Evolutionary conservation across 345 rosid species (phyloP), one percentile per base, ranked within the genome.

Genomic region (Syzygium grande): DNA sequence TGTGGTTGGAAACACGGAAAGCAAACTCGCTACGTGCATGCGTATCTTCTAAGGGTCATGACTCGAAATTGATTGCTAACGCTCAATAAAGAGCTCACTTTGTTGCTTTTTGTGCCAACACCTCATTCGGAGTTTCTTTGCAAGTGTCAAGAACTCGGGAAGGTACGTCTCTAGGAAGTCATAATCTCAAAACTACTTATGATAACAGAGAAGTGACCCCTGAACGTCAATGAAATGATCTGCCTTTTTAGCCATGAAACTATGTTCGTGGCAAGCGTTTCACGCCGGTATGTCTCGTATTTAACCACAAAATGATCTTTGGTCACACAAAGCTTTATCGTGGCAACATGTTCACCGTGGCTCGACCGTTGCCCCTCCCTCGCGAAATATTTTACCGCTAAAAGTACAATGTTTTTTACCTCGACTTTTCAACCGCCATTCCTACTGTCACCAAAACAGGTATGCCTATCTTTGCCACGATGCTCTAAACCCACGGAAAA

Each of bases 1-100:
- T 46, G 56, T 84, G 51, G 84, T 49, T 87, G 84, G 87, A 86
- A 86, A 87, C 54, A 49, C 83, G 84, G 88, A 87, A 87, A 90
- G 88, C 88, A 88, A 85, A 85, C 89, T 83, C 54, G 14, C 22
- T 84, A 86, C 86, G 58, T 86, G 80, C 87, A 52, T 53, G 59
- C 58, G 51, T 86, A n/a, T 86, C 38, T 27, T 68, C 55, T 34
- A 86, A 86, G 87, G 52, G 83, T 86, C 84, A 16, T 16, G 38
- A 34, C 46, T 27, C 43, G 19, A 21, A 30, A 38, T 30, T 68
- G 9, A 17, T 68, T 68, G 34, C 73, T 15, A 61, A 61, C n/a
- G 16, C 73, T 61, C 73, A 3, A 17, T 68, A 68, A 68, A 68
- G 46, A 68, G 80, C 23, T 34, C 25, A 41, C 80, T 68, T 68